Evolutionary conservation across 2,329 filamentous ascomycete genomes (phyloP).

Genomic region (Microdochium paspali): DNA sequence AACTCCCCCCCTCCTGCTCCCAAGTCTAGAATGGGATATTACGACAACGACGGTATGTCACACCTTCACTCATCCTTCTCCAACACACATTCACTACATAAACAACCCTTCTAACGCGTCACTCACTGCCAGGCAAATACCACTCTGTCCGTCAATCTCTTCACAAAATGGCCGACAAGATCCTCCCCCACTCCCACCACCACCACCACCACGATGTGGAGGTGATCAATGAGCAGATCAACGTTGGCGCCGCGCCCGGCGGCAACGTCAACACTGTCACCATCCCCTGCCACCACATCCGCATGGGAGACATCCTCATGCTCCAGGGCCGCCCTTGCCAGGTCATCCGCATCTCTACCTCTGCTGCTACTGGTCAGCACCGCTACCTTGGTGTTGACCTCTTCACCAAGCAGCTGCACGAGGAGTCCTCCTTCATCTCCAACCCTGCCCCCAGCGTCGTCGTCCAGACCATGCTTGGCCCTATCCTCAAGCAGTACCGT

Average conservation of each 20-base stretch:
- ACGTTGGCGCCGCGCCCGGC: constrained; percentile 20
- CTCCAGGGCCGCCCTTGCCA: constrained; percentile 98
- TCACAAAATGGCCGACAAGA: constrained; percentile 48
- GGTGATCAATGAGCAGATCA: constrained; percentile 33
- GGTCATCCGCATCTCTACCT: constrained; percentile 99
- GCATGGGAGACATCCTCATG: constrained; percentile 96
- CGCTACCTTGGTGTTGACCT: constrained; percentile 99
- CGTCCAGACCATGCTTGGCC: constrained; percentile 98
- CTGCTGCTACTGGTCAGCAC: constrained; percentile 96
- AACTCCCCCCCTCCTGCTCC: constrained; percentile 26
- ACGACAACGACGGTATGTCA: constrained; percentile 50
- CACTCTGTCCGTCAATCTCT: constrained; percentile 48
- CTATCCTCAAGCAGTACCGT: constrained; percentile 99
- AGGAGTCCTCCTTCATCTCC: constrained; percentile 96
- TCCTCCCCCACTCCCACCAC: constrained; percentile 37
- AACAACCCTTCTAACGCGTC: constrained; percentile 10
- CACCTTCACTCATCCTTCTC: constrained; percentile 3
- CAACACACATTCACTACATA: constrained; percentile 4
- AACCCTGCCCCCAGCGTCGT: constrained; percentile 94
- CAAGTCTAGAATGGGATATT: constrained; percentile 55
- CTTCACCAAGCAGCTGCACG: constrained; percentile 99
- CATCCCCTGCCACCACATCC: constrained; percentile 99
- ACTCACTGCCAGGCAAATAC: constrained; percentile 37
- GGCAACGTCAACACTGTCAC: constrained; percentile 74
- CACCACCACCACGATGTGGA: constrained; percentile 36